Conservation (phyloP, 2,329 filamentous ascomycete species). For the Monilinia fructigena region DNA sequence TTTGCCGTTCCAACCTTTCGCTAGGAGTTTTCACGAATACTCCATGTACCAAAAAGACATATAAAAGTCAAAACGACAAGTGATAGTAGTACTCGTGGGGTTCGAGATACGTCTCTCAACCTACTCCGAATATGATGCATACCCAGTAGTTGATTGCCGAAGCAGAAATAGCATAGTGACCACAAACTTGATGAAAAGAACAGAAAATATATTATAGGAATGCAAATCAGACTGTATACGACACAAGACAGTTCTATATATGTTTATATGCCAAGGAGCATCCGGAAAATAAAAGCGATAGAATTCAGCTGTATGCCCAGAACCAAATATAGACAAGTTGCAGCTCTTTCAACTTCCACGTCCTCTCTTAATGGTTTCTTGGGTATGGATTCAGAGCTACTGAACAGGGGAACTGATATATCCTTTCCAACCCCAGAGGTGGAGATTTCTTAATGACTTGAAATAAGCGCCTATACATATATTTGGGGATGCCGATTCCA, state of each 20-base stretch:
- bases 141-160: background rate
- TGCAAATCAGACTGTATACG: background rate
- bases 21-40: background rate
- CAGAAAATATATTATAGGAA: background rate
- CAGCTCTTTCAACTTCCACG: background rate
- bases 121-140: constrained; percentile 1
- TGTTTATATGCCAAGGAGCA: background rate
- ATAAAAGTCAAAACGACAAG: background rate
- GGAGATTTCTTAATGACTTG: background rate
- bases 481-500: too few relatives aligned
- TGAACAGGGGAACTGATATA: background rate
- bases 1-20: background rate
- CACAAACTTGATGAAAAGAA: background rate
- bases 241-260: background rate
- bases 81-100: background rate
- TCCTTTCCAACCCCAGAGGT: background rate
- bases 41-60: background rate
- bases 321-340: background rate
- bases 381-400: background rate
- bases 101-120: background rate
- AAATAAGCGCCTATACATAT: background rate
- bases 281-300: background rate
- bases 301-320: background rate
- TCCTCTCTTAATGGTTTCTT: background rate
- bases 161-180: background rate